A percentile compares a stretch with the other conserved stretches of the same genome.
Evolutionary conservation across 169 alveolate species (phyloP).

Genomic region (Eimeria maxima): DNA sequence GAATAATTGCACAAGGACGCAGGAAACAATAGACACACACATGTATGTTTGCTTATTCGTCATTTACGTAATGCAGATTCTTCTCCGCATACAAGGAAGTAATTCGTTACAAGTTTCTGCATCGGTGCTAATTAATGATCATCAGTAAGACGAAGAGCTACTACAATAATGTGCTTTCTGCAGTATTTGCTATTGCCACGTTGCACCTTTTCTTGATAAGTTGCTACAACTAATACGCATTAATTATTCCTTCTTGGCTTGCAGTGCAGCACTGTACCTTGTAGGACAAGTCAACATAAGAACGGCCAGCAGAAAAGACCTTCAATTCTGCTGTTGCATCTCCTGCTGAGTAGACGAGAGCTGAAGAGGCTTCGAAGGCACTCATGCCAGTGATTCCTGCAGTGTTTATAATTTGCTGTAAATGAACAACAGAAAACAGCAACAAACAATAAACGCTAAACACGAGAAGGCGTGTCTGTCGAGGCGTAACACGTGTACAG

Average conservation of each 20-base stretch:
- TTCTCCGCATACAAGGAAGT: no score
- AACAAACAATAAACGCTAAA: not conserved
- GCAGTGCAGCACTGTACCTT: not conserved
- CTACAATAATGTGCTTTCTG: no score
- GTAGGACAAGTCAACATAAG: conserved; percentile 73
- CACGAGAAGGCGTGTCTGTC: not conserved
- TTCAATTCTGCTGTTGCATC: conserved; percentile 73
- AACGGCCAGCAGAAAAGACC: conserved; percentile 63
- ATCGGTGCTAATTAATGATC: no score
- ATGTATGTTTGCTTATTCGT: not conserved
- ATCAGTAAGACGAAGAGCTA: no score
- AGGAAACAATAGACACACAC: not conserved
- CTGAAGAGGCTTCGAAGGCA: conserved; percentile 69
- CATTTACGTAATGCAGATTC: no score
- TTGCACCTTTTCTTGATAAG: no score
- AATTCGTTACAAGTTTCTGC: no score
- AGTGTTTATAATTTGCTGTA: conserved; percentile 71
- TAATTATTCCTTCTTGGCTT: no score
- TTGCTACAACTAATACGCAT: no score
- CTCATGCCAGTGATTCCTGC: conserved; percentile 69
- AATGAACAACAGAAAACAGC: not conserved
- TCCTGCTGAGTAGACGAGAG: conserved; percentile 53
- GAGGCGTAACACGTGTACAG: no score
- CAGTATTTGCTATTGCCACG: no score
- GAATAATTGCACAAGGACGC: not conserved